Evolutionary conservation across 192 early-diverging fungal species (phyloP), one percentile per base, ranked within the genome.

Genomic region (Linnemannia exigua): DNA sequence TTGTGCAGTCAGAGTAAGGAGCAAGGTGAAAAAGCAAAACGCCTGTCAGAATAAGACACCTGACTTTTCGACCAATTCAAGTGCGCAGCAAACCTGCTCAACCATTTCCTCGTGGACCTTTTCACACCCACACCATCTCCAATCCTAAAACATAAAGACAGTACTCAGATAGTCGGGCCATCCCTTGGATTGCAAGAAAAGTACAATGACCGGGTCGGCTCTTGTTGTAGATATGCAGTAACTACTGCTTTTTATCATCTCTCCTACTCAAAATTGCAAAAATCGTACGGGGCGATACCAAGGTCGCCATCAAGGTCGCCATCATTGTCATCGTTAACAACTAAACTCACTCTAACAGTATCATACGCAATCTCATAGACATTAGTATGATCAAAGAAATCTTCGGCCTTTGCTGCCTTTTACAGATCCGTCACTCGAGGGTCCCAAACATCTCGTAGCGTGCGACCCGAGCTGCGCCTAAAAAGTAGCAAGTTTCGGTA

Each of bases 191-290:
- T 51, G 50, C 50, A 51, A 51, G 50, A 22, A 51, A 51, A 20
- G 50, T 51, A 51, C 50, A 51, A 51, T 22, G 50, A 4, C 19
- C 50, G 20, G 17, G 50, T 51, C 17, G 50, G 50, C 50, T 51
- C 50, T 51, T 51, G 50, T 51, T 51, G 50, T 51, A 51, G 50
- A 51, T 51, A 51, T 51, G 50, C 50, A 51, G 50, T 51, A 51
- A 51, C 50, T 51, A 51, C 50, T 20, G 17, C 50, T 51, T 51
- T 51, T 51, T 51, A n/a, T 16, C 44, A 46, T 46, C 44, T 46
- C 44, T 46, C 12, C 50, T 51, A 51, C 50, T 51, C 50, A 51
- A 51, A 51, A 51, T 51, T 51, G 50, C 17, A 51, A 51, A 51
- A 51, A 22, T 51, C 50, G 22, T 51, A 20, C 17, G 50, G 50